Evolutionary conservation across 768 basidiomycete genomes (phyloP), one percentile per base, ranked within the genome.

Genomic region (Hericium coralloides): DNA sequence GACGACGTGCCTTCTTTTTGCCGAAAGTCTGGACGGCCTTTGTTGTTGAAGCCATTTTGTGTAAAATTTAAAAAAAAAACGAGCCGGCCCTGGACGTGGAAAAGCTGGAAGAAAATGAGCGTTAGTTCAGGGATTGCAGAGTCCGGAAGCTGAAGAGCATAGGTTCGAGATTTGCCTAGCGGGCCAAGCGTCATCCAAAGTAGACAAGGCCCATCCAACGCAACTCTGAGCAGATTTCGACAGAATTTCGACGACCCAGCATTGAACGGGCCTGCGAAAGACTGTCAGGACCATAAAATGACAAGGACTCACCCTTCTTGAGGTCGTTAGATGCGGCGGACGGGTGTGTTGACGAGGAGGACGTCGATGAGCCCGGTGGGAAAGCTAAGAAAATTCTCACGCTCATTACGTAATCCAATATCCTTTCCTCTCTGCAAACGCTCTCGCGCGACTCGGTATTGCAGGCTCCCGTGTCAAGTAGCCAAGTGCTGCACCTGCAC

Each of bases 21-120:
- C 95, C 95, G 77, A 98, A 98, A 62, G 92, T 95, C 73, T 98
- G 95, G 65, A 98, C 95, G 78, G 95, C 92, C 78, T 92, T 91
- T 63, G 75, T 73, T 66, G 78, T 69, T 69, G 87, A 80, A 65
- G 85, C 82, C 88, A 90, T 91, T 74, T 76, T 82, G 68, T 31
- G 10, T 31, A 2, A 31, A 64, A 58, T 82, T 68, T 31, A 31
- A 8, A 2, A 31, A 64, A 58, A 62, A 58, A 55, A 55, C 49
- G 54, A 65, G 60, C 61, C 63, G 55, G 47, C 45, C 58, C 53
- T 52, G 60, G 50, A 53, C 47, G 52, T 49, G 36, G 55, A 57
- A 57, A 38, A 53, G 51, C 15, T 23, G 38, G 53, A 25, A 36
- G 14, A 15, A 12, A 45, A 45, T 20, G n/a, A 14, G n/a, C 8